phyloP scores from a whole-genome alignment of 2,329 filamentous ascomycete species.

The Mycocentrospora acerina region DNA sequence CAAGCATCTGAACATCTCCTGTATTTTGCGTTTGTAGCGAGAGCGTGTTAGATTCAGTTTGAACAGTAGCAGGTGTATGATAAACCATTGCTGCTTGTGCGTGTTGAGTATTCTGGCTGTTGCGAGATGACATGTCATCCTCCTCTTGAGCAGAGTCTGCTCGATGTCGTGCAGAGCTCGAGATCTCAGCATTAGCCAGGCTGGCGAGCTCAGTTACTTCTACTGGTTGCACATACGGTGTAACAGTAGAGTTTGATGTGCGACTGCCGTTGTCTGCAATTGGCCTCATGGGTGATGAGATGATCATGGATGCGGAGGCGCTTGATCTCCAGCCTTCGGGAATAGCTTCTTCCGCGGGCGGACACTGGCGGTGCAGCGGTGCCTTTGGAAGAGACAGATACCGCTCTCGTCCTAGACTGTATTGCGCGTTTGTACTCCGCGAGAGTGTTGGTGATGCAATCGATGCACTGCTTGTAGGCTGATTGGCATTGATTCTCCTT shows the following conservation, averaged over 20 bases:
- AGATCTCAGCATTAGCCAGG: not conserved
- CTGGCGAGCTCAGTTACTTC: not conserved
- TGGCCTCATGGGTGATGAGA: slow-evolving; percentile 15
- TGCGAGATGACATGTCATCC: slow-evolving; percentile 5
- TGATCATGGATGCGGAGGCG: slow-evolving; percentile 26
- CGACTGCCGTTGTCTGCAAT: not conserved
- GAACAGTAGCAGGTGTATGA: not conserved
- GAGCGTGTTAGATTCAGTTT: not conserved
- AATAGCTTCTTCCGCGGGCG: slow-evolving; percentile 1
- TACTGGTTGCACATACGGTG: not conserved
- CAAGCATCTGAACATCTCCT: slow-evolving; percentile 3
- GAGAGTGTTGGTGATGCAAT: slow-evolving; percentile 24
- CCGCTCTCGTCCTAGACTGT: slow-evolving; percentile 7
- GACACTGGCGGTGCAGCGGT: slow-evolving; percentile 5
- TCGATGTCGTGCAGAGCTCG: slow-evolving; percentile 6
- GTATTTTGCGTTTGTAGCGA: not conserved
- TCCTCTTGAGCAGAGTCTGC: slow-evolving; percentile 11
- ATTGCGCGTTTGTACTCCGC: slow-evolving; percentile 9
- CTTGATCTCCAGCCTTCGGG: slow-evolving; percentile 18
- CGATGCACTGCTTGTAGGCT: slow-evolving; percentile 6
- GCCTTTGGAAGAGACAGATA: slow-evolving; percentile 19
- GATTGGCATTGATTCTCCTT: slow-evolving; percentile 4
- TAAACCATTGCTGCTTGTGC: slow-evolving; percentile 1
- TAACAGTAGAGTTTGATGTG: not conserved
- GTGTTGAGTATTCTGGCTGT: slow-evolving; percentile 5